phyloP scores from a whole-genome alignment of 2,329 filamentous ascomycete genomes.

The Arachnopeziza araneosa region DNA sequence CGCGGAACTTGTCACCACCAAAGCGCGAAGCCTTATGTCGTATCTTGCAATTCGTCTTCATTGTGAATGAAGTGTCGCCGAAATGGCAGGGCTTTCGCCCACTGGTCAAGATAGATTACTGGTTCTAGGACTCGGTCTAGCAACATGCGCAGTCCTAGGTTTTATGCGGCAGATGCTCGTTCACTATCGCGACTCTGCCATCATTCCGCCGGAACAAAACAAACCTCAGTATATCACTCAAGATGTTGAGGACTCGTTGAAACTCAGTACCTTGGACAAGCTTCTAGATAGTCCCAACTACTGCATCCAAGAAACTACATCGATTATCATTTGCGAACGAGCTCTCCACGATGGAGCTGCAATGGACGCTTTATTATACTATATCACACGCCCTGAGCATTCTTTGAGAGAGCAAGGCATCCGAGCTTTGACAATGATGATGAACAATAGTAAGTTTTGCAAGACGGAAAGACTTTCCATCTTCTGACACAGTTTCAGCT shows the following conservation, averaged over 20 bases:
- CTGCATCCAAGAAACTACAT: conserved; percentile 64
- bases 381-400: conserved; percentile 54
- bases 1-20: neutral
- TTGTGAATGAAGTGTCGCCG: conserved; percentile 18
- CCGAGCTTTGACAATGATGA: conserved; percentile 50
- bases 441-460: conserved; percentile 39
- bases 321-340: conserved; percentile 51
- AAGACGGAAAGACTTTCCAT: neutral
- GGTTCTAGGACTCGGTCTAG: conserved; percentile 35
- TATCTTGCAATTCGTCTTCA: neutral
- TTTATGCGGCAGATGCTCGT: conserved; percentile 54
- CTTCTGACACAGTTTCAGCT: conserved; percentile 6
- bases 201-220: conserved; percentile 58
- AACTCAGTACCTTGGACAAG: conserved; percentile 59
- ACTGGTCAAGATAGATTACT: conserved; percentile 24
- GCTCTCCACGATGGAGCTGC: conserved; percentile 53
- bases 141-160: conserved; percentile 52
- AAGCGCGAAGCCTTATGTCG: neutral
- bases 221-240: conserved; percentile 71
- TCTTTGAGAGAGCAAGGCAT: conserved; percentile 53
- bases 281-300: conserved; percentile 67
- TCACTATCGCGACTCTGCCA: conserved; percentile 56
- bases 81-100: conserved; percentile 28
- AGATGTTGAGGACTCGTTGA: conserved; percentile 67
- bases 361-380: conserved; percentile 47